A percentile compares a stretch with the other conserved stretches of the same genome.
Evolutionary conservation across 345 rosid genomes (phyloP).

Genomic region (Melastoma malabathricum): DNA sequence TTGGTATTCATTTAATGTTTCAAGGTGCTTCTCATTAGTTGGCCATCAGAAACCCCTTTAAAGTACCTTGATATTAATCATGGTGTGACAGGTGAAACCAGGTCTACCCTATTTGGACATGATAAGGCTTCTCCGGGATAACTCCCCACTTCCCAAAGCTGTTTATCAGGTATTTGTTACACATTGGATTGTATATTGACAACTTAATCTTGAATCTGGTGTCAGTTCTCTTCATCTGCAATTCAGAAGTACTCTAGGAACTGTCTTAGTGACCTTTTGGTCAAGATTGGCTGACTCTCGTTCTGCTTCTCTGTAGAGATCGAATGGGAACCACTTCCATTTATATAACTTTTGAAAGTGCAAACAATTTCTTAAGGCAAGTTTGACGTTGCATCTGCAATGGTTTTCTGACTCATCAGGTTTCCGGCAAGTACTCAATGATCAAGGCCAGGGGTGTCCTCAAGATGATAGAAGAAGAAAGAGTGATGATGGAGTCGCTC

Average conservation of each 20-base stretch:
- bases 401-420: conserved; percentile 16
- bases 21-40: not conserved
- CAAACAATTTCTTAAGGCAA: no score
- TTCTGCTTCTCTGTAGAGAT: no score
- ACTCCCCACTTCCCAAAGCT: conserved; percentile 74
- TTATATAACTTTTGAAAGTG: no score
- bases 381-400: no score
- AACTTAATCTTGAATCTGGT: no score
- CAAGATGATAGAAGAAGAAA: conserved; percentile 85
- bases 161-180: conserved; percentile 60
- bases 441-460: conserved; percentile 81
- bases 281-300: no score
- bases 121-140: conserved; percentile 73
- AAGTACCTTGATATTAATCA: no score
- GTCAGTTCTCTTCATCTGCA: no score
- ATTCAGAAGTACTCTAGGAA: no score
- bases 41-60: not conserved
- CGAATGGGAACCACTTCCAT: no score
- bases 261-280: no score
- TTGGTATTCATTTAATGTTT: conserved; percentile 15
- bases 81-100: conserved; percentile 59
- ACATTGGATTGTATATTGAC: no score
- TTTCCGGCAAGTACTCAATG: conserved; percentile 91
- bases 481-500: conserved; percentile 89
- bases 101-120: conserved; percentile 96